A percentile compares a stretch with the other conserved stretches of the same genome.
These are phyloP conservation scores for Nemania diffusa DNA, from an alignment of 2,329 filamentous ascomycete genomes.

Conservation along the genomic window DNA sequence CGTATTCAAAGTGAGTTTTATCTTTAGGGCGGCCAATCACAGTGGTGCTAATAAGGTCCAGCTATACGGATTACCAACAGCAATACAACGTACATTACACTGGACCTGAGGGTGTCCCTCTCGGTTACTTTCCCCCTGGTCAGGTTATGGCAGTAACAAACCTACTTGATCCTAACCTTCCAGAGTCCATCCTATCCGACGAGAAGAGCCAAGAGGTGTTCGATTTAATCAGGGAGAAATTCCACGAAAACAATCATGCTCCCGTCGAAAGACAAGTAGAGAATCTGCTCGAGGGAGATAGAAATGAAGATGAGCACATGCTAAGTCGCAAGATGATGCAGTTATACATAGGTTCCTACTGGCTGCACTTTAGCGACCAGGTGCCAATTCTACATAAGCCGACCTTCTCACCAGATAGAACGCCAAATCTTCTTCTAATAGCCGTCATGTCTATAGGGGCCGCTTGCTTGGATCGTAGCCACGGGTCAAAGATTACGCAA, in stretches of 20 bases:
- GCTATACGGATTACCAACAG: slow-evolving; percentile 64
- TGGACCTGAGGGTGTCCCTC: slow-evolving; percentile 57
- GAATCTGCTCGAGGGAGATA: slow-evolving; percentile 80
- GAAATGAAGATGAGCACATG: slow-evolving; percentile 70
- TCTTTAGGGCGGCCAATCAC: not conserved
- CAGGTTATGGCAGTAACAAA: slow-evolving; percentile 91
- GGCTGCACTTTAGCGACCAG: slow-evolving; percentile 94
- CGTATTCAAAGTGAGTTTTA: slow-evolving; percentile 60
- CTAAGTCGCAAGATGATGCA: slow-evolving; percentile 96
- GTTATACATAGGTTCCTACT: slow-evolving; percentile 91
- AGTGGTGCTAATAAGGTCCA: slow-evolving; percentile 46
- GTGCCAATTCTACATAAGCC: slow-evolving; percentile 94
- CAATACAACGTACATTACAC: slow-evolving; percentile 63
- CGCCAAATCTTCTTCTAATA: slow-evolving; percentile 83
- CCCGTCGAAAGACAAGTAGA: slow-evolving; percentile 80
- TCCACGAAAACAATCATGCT: slow-evolving; percentile 82
- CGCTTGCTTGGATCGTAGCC: slow-evolving; percentile 84
- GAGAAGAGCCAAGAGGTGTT: slow-evolving; percentile 87
- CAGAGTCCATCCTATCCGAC: slow-evolving; percentile 84
- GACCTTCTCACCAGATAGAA: slow-evolving; percentile 88
- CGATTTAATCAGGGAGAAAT: slow-evolving; percentile 81
- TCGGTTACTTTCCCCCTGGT: slow-evolving; percentile 68
- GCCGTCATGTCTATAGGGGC: slow-evolving; percentile 94
- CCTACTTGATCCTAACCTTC: slow-evolving; percentile 80
- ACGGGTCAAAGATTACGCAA: slow-evolving; percentile 77